Percentiles rank a stretch among this genome's conserved stretches.
Conservation (phyloP, 306 rosid genomes). For the Trifolium subterraneum region DNA sequence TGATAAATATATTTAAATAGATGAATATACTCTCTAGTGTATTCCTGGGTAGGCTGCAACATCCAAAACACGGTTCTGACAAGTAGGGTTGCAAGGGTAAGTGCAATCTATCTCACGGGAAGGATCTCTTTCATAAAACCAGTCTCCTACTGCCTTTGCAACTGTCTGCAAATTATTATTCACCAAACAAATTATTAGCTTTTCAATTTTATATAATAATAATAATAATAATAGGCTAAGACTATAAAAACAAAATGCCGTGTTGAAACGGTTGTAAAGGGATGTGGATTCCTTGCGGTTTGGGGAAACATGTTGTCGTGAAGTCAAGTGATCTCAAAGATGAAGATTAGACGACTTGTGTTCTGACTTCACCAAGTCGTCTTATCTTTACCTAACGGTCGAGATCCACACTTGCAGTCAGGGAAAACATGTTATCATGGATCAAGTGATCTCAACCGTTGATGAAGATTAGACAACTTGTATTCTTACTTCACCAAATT, state of each 20-base stretch:
- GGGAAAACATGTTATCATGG: not conserved
- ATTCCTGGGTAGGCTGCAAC: constrained; percentile 40
- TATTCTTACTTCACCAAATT: not conserved
- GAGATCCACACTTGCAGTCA: not conserved
- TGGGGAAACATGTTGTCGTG: not conserved
- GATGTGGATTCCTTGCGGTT: not conserved
- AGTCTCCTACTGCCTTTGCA: constrained; percentile 85
- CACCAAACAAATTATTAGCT: not conserved
- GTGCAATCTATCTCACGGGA: constrained; percentile 70
- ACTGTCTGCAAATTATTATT: constrained; percentile 62
- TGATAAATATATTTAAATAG: constrained; percentile 16
- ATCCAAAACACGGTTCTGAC: constrained; percentile 63
- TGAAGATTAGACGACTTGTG: not conserved
- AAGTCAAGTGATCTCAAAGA: not conserved
- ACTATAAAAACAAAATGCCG: not conserved
- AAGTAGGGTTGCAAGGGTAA: constrained; percentile 94
- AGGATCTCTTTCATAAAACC: constrained; percentile 70
- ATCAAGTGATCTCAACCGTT: not conserved
- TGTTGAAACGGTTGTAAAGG: not conserved
- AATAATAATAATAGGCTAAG: too few relatives aligned
- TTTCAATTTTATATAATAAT: not conserved
- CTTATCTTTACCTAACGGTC: not conserved
- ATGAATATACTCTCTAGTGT: constrained; percentile 26
- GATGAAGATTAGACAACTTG: not conserved
- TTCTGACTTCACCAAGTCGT: not conserved